Evolutionary conservation across 371 early-diverging fungal genomes (phyloP), one percentile per base, ranked within the genome.

Genomic region (Haplosporangium sp.): DNA sequence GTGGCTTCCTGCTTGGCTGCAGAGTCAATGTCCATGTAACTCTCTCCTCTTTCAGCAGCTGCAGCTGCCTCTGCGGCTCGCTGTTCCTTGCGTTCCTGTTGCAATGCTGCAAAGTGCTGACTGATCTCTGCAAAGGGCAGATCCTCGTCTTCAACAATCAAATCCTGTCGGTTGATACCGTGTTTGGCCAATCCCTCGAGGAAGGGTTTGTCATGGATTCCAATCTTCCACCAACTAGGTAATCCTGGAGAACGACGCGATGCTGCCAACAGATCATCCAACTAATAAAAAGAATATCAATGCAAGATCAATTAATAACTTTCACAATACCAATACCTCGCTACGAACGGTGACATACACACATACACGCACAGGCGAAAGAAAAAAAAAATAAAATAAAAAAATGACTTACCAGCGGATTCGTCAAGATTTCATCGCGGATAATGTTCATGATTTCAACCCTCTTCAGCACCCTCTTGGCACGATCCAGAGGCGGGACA

Each of bases 401-500:
- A 14, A 18, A 10, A 20, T 10, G 7, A 21, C 65, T 14, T 64
- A 74, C 75, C 63, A 59, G 79, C 13, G 89, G 88, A 59, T 87
- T 75, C 0, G 82, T 75, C 50, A 95, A 66, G 23, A 93, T 55
- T 12, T 88, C 81, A 63, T 88, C 89, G 43, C 95, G 86, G n/a
- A 94, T 84, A 5, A 73, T 84, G 38, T 89, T 86, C 89, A 95
- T 88, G 55, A 89, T 84, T 16, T 85, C 90, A 14, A 94, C 85
- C 23, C 94, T 86, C 64, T 90, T 93, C n/a, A 94, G 57, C 6
- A 94, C 76, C 73, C 91, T 89, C 62, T 90, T 87, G 23, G 94
- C 93, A 48, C 87, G 87, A 48, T 93, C 93, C 60, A 87, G 82
- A 37, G 91, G 91, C 11, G 92, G 84, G 6, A 80, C 81, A 63